These are phyloP conservation scores for Pseudozyma tsukubaensis DNA, from an alignment of 1,284 basidiomycete species.

Conservation along the genomic window DNA sequence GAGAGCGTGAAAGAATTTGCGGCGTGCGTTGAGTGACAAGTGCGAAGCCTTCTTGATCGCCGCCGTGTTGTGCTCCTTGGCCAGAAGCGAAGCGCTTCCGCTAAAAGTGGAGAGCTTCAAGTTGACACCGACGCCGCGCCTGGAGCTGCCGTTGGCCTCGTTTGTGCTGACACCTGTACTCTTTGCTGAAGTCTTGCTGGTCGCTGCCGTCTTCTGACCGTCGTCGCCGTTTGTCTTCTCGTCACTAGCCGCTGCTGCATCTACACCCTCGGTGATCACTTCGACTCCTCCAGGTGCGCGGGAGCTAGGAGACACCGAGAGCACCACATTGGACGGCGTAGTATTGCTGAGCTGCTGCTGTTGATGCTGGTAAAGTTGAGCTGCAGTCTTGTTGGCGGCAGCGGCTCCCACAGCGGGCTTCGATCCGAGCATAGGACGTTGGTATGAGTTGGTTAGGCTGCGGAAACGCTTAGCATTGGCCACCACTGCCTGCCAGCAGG, in stretches of 20 bases:
- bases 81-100: constrained; percentile 36
- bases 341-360: constrained; percentile 24
- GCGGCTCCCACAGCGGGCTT: constrained; percentile 16
- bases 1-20: constrained; percentile 96
- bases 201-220: background rate
- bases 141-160: background rate
- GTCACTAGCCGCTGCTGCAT: background rate
- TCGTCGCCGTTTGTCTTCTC: constrained; percentile 8
- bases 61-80: constrained; percentile 45
- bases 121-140: constrained; percentile 31
- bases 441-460: constrained; percentile 34
- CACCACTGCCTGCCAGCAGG: constrained; percentile 79
- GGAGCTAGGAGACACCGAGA: constrained; percentile 26
- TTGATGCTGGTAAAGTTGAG: constrained; percentile 32
- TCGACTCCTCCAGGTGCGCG: constrained; percentile 41
- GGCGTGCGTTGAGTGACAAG: constrained; percentile 87
- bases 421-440: constrained; percentile 28
- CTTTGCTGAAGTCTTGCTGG: too few species aligned
- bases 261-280: constrained; percentile 13
- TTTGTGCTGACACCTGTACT: too few species aligned
- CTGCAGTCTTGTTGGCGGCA: constrained; percentile 21
- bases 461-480: constrained; percentile 53
- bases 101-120: constrained; percentile 34
- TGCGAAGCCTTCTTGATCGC: constrained; percentile 54
- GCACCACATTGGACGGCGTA: constrained; percentile 5